Percentiles rank a stretch among this genome's conserved stretches.
Conservation (phyloP, 2,329 filamentous ascomycete genomes). For the Xylaria sp. region DNA sequence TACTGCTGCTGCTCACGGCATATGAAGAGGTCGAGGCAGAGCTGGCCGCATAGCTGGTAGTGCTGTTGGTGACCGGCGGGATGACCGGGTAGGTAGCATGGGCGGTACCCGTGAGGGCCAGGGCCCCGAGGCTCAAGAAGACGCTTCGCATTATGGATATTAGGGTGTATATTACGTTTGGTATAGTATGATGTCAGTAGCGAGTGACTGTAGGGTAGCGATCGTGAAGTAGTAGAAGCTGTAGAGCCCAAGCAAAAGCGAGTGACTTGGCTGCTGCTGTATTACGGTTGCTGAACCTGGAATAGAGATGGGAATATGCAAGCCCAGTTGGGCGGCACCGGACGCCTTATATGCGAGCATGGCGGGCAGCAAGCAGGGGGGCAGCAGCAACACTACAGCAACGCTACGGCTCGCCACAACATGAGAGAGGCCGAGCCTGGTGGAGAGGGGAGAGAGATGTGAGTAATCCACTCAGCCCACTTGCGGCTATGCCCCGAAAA, state of each 20-base stretch:
- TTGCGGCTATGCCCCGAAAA: neutral
- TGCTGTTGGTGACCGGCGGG: neutral
- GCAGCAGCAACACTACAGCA: no score
- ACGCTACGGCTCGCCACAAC: conserved; percentile 18
- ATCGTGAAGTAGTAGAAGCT: conserved; percentile 12
- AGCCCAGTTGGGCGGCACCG: conserved; percentile 6
- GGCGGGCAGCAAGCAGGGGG: no score
- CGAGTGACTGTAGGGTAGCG: conserved; percentile 17
- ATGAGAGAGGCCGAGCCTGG: conserved; percentile 1
- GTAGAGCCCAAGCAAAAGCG: conserved; percentile 21
- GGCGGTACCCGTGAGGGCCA: conserved; percentile 27
- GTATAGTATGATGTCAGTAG: conserved; percentile 9
- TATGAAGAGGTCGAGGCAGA: conserved; percentile 2
- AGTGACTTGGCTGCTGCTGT: conserved; percentile 25
- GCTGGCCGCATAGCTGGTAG: conserved; percentile 1
- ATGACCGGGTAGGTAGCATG: conserved; percentile 15
- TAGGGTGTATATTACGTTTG: conserved; percentile 18
- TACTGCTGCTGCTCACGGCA: conserved; percentile 4
- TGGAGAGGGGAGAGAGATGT: neutral
- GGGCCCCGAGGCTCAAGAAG: conserved; percentile 21
- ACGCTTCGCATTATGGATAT: conserved; percentile 26
- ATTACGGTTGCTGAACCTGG: conserved; percentile 10
- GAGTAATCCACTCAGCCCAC: neutral
- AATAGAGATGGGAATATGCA: conserved; percentile 5
- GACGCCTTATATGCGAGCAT: conserved; percentile 17